Conservation (phyloP, 805 yeast species). For the Barnettozyma populi region DNA sequence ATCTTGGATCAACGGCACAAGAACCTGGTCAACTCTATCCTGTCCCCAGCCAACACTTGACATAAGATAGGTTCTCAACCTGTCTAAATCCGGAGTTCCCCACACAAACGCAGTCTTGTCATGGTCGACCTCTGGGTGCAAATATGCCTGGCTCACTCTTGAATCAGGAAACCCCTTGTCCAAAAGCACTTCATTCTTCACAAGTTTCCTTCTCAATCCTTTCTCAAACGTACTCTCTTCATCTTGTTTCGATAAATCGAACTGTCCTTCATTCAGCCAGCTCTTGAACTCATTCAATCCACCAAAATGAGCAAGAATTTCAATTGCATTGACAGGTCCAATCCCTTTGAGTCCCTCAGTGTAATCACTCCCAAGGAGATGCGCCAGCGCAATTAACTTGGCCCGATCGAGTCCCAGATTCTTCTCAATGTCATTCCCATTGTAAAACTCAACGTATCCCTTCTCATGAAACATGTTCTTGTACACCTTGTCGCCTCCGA, state of each 20-base stretch:
- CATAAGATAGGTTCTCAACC: constrained; percentile 63
- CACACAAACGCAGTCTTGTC: constrained; percentile 77
- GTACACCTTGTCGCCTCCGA: constrained; percentile 82
- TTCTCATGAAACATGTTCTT: constrained; percentile 93
- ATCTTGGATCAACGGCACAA: constrained; percentile 79
- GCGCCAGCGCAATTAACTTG: constrained; percentile 74
- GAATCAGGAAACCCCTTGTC: constrained; percentile 66
- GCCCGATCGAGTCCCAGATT: constrained; percentile 61
- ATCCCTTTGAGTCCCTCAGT: constrained; percentile 89
- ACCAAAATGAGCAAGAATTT: constrained; percentile 80
- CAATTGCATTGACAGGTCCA: constrained; percentile 92
- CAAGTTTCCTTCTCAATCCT: constrained; percentile 50
- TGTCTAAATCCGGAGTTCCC: constrained; percentile 87
- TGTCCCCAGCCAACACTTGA: constrained; percentile 75
- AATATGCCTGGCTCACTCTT: constrained; percentile 67
- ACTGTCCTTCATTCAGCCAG: constrained; percentile 40
- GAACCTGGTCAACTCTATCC: constrained; percentile 69
- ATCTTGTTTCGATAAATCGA: constrained; percentile 34
- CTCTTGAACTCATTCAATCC: constrained; percentile 32
- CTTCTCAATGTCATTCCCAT: constrained; percentile 47
- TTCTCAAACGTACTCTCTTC: constrained; percentile 46
- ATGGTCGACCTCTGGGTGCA: constrained; percentile 75
- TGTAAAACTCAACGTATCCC: constrained; percentile 83
- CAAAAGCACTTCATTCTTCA: constrained; percentile 49
- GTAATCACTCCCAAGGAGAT: constrained; percentile 88